phyloP scores from a whole-genome alignment of 352 stramenopile genomes.

The Aphanomyces stellatus region DNA sequence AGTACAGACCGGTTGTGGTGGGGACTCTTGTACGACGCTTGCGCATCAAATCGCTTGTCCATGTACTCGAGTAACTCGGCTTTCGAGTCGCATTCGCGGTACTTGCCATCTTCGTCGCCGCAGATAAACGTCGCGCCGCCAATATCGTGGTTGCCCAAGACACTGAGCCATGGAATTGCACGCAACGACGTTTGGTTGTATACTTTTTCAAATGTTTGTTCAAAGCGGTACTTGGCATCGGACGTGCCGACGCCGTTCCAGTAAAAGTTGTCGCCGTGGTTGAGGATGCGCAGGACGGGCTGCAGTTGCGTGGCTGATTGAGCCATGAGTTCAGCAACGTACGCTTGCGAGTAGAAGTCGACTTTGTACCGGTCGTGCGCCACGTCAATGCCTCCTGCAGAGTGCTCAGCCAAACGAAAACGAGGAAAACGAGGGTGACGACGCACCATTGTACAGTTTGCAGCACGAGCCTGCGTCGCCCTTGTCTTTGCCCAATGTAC shows the following conservation, averaged over 20 bases:
- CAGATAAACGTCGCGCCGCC: conserved; percentile 73
- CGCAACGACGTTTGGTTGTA: conserved; percentile 26
- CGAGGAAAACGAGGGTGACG: background rate
- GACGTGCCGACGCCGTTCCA: conserved; percentile 30
- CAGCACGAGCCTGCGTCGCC: conserved; percentile 83
- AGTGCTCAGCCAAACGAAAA: background rate
- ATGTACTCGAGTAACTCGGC: conserved; percentile 35
- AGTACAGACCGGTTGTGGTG: conserved; percentile 43
- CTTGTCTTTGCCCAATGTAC: conserved; percentile 30
- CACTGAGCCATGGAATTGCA: conserved; percentile 55
- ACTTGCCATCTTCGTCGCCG: conserved; percentile 25
- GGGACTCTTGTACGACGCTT: conserved; percentile 69
- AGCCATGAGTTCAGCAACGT: conserved; percentile 30
- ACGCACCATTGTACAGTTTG: conserved; percentile 68
- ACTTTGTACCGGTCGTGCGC: conserved; percentile 27
- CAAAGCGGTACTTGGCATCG: conserved; percentile 30
- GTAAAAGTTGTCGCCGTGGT: conserved; percentile 44
- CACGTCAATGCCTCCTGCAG: background rate
- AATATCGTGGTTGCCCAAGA: conserved; percentile 83
- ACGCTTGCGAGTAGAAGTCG: conserved; percentile 26
- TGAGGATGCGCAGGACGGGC: conserved; percentile 28
- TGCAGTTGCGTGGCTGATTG: conserved; percentile 27
- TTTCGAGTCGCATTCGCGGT: conserved; percentile 35
- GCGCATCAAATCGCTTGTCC: conserved; percentile 61
- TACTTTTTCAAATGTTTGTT: conserved; percentile 30